Conservation (phyloP, 345 rosid species). For the Eucalyptus lansdowneana region DNA sequence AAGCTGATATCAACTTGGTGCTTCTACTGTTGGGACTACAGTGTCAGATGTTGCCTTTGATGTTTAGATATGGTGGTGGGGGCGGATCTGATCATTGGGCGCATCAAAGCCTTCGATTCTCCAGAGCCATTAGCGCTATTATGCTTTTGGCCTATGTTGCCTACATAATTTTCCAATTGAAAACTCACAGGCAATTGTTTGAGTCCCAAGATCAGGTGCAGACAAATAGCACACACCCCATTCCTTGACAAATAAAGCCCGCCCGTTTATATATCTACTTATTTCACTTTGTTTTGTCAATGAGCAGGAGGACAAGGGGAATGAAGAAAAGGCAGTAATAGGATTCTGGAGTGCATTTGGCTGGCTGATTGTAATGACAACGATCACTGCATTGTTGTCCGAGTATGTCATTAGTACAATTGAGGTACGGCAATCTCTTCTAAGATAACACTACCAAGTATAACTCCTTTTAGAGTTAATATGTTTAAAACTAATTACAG, state of each 20-base stretch:
- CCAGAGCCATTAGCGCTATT: slow-evolving; percentile 64
- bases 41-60: slow-evolving; percentile 66
- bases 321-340: slow-evolving; percentile 53
- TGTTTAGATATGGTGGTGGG: slow-evolving; percentile 20
- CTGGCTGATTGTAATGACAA: slow-evolving; percentile 76
- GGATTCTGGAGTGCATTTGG: slow-evolving; percentile 75
- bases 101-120: slow-evolving; percentile 29
- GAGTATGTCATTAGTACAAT: slow-evolving; percentile 85
- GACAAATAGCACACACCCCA: neutral
- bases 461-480: neutral
- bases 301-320: slow-evolving; percentile 30
- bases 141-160: slow-evolving; percentile 71
- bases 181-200: slow-evolving; percentile 55
- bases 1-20: slow-evolving; percentile 63
- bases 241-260: neutral
- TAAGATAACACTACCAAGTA: neutral
- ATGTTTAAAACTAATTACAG: neutral
- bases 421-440: slow-evolving; percentile 34
- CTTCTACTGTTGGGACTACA: slow-evolving; percentile 56
- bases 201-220: slow-evolving; percentile 21
- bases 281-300: neutral
- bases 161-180: slow-evolving; percentile 76
- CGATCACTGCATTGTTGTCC: slow-evolving; percentile 62
- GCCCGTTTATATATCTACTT: neutral
- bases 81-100: slow-evolving; percentile 4